These are phyloP conservation scores for Paramecium tetraurelia DNA, from an alignment of 73 alveolate species.

Conservation along the genomic window DNA sequence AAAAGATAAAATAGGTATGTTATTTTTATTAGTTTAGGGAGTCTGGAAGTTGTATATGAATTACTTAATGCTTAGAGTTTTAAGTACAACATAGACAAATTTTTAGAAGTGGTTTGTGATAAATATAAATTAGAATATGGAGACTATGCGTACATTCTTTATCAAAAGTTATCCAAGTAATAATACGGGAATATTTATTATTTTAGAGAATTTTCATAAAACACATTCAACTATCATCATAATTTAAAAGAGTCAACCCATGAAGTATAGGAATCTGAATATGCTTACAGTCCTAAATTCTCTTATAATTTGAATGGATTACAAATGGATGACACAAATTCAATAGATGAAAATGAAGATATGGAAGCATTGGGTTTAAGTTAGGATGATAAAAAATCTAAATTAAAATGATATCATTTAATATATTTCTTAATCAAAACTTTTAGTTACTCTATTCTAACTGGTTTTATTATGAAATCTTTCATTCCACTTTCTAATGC, in stretches of 20 bases:
- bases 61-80: neutral
- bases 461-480: slow-evolving; percentile 48
- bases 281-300: neutral
- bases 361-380: neutral
- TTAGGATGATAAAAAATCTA: neutral
- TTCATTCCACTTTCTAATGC: slow-evolving; percentile 48
- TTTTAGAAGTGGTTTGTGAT: neutral
- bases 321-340: neutral
- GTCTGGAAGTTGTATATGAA: neutral
- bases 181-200: neutral
- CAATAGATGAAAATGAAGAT: neutral
- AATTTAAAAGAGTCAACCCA: neutral
- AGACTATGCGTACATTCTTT: neutral
- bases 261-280: neutral
- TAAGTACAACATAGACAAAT: neutral
- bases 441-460: slow-evolving; percentile 9
- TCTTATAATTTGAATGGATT: neutral
- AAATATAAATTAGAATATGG: neutral
- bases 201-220: neutral
- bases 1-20: neutral
- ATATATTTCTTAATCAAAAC: neutral
- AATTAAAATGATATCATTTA: neutral
- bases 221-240: neutral
- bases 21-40: neutral
- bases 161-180: neutral